Conservation (phyloP, 2,329 filamentous ascomycete species). For the Penicillium sumatraense region DNA sequence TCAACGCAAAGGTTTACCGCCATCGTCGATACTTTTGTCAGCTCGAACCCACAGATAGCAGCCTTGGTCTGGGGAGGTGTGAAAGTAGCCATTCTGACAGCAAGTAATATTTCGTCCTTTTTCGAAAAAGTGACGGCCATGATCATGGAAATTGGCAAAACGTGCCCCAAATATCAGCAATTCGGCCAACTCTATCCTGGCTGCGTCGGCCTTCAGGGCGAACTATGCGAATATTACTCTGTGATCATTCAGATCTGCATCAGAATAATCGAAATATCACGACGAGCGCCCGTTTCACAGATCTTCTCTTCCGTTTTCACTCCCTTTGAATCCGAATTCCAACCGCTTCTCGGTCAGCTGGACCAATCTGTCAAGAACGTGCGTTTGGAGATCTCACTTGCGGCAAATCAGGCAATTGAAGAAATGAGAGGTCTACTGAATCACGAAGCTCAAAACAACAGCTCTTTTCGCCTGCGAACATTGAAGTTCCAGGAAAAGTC, state of each 20-base stretch:
- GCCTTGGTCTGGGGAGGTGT: slow-evolving; percentile 10
- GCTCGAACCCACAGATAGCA: slow-evolving; percentile 14
- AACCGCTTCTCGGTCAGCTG: background rate
- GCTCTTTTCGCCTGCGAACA: no score
- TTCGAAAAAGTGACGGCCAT: slow-evolving; percentile 11
- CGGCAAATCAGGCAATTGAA: slow-evolving; percentile 3
- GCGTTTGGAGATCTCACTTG: background rate
- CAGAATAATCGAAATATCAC: slow-evolving; percentile 21
- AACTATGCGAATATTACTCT: slow-evolving; percentile 22
- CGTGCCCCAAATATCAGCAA: slow-evolving; percentile 19
- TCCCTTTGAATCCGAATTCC: slow-evolving; percentile 7
- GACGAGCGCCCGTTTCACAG: slow-evolving; percentile 3
- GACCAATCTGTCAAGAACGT: background rate
- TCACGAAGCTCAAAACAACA: background rate
- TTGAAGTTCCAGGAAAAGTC: background rate
- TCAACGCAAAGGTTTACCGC: slow-evolving; percentile 24
- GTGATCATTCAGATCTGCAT: slow-evolving; percentile 18
- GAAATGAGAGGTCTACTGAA: slow-evolving; percentile 7
- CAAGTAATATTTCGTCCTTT: slow-evolving; percentile 7
- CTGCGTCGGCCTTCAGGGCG: slow-evolving; percentile 12
- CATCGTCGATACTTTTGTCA: slow-evolving; percentile 25
- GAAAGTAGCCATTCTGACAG: slow-evolving; percentile 7
- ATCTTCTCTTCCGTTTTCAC: slow-evolving; percentile 5
- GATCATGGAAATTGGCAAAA: slow-evolving; percentile 25
- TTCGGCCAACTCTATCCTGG: slow-evolving; percentile 23